Evolutionary conservation across 2,329 filamentous ascomycete species (phyloP), one percentile per base, ranked within the genome.

Genomic region (Triangularia setosa): DNA sequence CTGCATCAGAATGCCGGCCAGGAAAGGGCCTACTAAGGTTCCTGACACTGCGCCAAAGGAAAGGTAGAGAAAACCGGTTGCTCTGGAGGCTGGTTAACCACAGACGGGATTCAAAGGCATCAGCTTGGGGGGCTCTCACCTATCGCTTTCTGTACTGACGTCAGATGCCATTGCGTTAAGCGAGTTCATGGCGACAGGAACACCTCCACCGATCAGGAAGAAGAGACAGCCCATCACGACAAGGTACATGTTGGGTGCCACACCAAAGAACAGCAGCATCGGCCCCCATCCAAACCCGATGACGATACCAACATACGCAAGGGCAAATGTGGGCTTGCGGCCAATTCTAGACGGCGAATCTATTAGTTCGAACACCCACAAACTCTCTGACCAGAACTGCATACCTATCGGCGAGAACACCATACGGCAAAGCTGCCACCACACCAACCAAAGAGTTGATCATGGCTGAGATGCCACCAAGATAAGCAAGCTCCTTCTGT

Each of bases 161-260:
- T 71, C 69, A 9, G 68, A 66, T 12, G 66, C 66, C 65, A 71
- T 71, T 1, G 69, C 63, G 14, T 68, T 64, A 16, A 71, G 64
- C 1, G 62, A 55, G 57, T 70, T 71, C 35, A 69, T 54, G 14
- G 68, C 69, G 4, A 68, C 65, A 4, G 69, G 68, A 4, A 70
- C 48, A 1, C 69, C 69, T 11, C 69, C 69, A 3, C 69, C 69
- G 11, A 71, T 64, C 11, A 71, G 35, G 18, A 71, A 69, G 24
- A 69, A 70, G 3, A 70, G 23, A 1, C 64, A 68, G 6, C 68
- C 67, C 2, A 69, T 14, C 6, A 65, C 56, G 12, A 62, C 59
- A 0, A 71, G 59, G 7, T 62, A 62, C 7, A 70, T 27, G 21
- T 65, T 66, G 9, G 63, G 65, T 1, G 59, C 60, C 24, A 61